These are phyloP conservation scores for Geranium brycei DNA, from an alignment of 345 rosid species.

Conservation along the genomic window DNA sequence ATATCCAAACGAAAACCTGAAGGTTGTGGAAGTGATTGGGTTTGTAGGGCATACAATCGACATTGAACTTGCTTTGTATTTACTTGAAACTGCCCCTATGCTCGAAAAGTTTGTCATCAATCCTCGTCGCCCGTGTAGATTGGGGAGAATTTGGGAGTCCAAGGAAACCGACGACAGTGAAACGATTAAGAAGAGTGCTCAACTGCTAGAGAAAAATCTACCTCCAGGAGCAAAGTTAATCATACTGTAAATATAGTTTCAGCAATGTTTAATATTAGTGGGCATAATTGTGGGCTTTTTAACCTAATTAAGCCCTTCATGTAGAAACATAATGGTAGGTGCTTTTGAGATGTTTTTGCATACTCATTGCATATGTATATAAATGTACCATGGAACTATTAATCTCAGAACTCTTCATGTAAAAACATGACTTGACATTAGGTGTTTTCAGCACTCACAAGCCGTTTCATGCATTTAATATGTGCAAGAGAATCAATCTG, in stretches of 20 bases:
- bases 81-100: slow-evolving; percentile 9
- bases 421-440: too few species aligned
- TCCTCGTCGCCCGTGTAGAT: not conserved
- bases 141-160: not conserved
- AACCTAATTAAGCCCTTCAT: too few species aligned
- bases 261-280: not conserved
- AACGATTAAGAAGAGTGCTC: not conserved
- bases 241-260: not conserved
- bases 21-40: slow-evolving; percentile 6
- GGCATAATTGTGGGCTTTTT: too few species aligned
- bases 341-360: too few species aligned
- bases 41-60: slow-evolving; percentile 7
- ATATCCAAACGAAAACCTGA: not conserved
- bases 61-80: slow-evolving; percentile 3
- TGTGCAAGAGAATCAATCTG: too few species aligned
- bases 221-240: slow-evolving; percentile 6
- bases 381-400: too few species aligned
- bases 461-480: too few species aligned
- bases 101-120: slow-evolving; percentile 7
- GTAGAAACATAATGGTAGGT: too few species aligned
- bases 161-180: not conserved
- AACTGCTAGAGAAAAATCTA: slow-evolving; percentile 4
- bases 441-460: too few species aligned
- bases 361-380: too few species aligned
- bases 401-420: too few species aligned